Conservation (phyloP, 2,329 filamentous ascomycete genomes). For the Fusarium camptoceras region DNA sequence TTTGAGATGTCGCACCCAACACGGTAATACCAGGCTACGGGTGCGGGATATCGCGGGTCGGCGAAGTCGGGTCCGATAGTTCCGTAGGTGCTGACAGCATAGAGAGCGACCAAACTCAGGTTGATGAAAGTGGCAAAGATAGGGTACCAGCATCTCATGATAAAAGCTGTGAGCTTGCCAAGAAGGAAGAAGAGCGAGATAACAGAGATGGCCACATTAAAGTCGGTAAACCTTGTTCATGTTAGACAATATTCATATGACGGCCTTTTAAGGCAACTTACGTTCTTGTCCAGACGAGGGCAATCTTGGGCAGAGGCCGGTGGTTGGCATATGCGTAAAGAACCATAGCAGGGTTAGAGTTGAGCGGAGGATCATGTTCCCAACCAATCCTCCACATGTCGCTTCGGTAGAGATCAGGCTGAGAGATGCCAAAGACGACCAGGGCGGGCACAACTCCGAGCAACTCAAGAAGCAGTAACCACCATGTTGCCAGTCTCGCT, state of each 20-base stretch:
- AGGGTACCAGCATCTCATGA: slow-evolving; percentile 78
- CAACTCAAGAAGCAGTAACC: slow-evolving; percentile 74
- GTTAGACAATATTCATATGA: slow-evolving; percentile 2
- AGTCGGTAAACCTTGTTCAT: slow-evolving; percentile 73
- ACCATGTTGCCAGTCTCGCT: slow-evolving; percentile 67
- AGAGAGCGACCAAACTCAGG: slow-evolving; percentile 68
- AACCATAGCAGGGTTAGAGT: slow-evolving; percentile 76
- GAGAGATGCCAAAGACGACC: slow-evolving; percentile 77
- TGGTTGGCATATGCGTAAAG: slow-evolving; percentile 82
- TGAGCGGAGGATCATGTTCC: slow-evolving; percentile 70
- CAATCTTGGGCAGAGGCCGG: slow-evolving; percentile 68
- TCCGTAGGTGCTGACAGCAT: slow-evolving; percentile 73
- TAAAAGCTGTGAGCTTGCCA: slow-evolving; percentile 74
- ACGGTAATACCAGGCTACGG: slow-evolving; percentile 79
- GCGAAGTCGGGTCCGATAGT: slow-evolving; percentile 80
- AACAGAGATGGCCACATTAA: slow-evolving; percentile 81
- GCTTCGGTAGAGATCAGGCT: slow-evolving; percentile 78
- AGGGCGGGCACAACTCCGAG: slow-evolving; percentile 72
- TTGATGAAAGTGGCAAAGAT: slow-evolving; percentile 71
- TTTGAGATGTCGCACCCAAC: slow-evolving; percentile 74
- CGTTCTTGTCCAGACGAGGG: slow-evolving; percentile 79
- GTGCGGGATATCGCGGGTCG: slow-evolving; percentile 71
- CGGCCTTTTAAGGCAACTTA: slow-evolving; percentile 58
- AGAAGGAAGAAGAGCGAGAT: slow-evolving; percentile 81
- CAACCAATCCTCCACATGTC: slow-evolving; percentile 79